Conservation (phyloP, 1,139 yeast genomes). For the Suhomyces coccinellae region DNA sequence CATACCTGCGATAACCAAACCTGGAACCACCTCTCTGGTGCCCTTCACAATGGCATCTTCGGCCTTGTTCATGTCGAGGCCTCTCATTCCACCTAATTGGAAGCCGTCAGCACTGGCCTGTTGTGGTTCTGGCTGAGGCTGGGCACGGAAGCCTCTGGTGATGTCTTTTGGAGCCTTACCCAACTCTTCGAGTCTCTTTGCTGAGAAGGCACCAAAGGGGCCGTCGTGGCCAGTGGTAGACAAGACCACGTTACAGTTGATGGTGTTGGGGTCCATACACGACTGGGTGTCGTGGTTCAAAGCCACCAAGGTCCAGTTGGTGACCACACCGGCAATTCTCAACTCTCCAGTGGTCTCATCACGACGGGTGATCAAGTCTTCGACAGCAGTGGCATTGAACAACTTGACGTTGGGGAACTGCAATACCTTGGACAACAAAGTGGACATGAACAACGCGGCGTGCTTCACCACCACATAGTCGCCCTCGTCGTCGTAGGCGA, state of each 20-base stretch:
- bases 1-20: slow-evolving; percentile 79
- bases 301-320: slow-evolving; percentile 80
- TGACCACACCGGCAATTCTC: slow-evolving; percentile 76
- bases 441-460: slow-evolving; percentile 77
- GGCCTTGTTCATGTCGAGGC: slow-evolving; percentile 75
- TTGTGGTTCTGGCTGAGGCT: slow-evolving; percentile 8
- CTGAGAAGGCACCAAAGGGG: slow-evolving; percentile 82
- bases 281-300: slow-evolving; percentile 77
- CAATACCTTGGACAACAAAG: slow-evolving; percentile 67
- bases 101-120: slow-evolving; percentile 36
- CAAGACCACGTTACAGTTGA: slow-evolving; percentile 67
- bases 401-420: slow-evolving; percentile 73
- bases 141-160: slow-evolving; percentile 18
- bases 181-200: slow-evolving; percentile 45
- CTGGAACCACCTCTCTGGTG: slow-evolving; percentile 69
- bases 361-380: slow-evolving; percentile 73
- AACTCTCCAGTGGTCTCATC: slow-evolving; percentile 56
- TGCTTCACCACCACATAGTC: slow-evolving; percentile 80
- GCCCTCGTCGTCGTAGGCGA: slow-evolving; percentile 77
- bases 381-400: slow-evolving; percentile 81
- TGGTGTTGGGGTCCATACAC: slow-evolving; percentile 84
- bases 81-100: slow-evolving; percentile 71
- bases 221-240: slow-evolving; percentile 84
- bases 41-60: slow-evolving; percentile 77
- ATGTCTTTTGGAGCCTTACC: slow-evolving; percentile 29